Evolutionary conservation across 2,329 filamentous ascomycete species (phyloP).

Genomic region (Diplodia corticola): DNA sequence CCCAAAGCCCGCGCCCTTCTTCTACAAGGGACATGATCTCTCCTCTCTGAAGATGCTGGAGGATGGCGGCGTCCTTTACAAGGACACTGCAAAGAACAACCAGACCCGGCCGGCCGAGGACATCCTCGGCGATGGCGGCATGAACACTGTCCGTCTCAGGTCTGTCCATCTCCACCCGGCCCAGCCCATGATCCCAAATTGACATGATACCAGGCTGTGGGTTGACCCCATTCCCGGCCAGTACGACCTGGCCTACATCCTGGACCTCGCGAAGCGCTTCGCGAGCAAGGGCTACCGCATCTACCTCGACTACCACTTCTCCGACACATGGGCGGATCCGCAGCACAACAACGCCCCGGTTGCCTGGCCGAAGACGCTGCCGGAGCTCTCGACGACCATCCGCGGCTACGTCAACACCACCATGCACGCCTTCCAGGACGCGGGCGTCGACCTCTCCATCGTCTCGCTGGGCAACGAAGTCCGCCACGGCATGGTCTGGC

Average conservation of each 20-base stretch:
- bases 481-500: constrained; percentile 65
- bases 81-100: constrained; percentile 33
- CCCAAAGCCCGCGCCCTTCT: constrained; percentile 8
- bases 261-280: constrained; percentile 64
- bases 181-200: constrained; percentile 21
- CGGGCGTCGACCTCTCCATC: constrained; percentile 59
- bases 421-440: constrained; percentile 60
- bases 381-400: constrained; percentile 57
- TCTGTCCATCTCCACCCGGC: not conserved
- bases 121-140: constrained; percentile 21
- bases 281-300: constrained; percentile 62
- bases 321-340: constrained; percentile 72
- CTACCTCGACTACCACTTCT: constrained; percentile 65
- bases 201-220: constrained; percentile 34
- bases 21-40: constrained; percentile 22
- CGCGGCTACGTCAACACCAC: constrained; percentile 69
- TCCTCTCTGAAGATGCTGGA: constrained; percentile 18
- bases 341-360: constrained; percentile 61
- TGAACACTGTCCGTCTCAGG: constrained; percentile 21
- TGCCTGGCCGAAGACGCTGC: constrained; percentile 61
- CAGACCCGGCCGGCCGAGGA: constrained; percentile 32
- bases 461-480: constrained; percentile 76
- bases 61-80: constrained; percentile 32
- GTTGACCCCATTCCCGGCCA: constrained; percentile 64
- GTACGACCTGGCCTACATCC: constrained; percentile 70